Conservation (phyloP, 768 basidiomycete genomes). For the Scleroderma bovista region DNA sequence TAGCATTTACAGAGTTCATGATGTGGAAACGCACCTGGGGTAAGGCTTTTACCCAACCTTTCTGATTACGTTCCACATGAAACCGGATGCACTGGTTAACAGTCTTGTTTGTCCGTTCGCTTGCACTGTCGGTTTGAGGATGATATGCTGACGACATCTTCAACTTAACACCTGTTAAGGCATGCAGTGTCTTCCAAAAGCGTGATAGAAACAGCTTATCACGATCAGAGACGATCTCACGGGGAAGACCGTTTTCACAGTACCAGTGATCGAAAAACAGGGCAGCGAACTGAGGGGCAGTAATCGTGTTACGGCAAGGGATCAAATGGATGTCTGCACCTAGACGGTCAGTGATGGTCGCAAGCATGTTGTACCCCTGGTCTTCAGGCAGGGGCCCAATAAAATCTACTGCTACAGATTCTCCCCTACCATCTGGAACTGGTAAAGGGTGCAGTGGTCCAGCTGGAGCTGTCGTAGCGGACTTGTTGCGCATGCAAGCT, state of each 20-base stretch:
- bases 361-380: constrained; percentile 23
- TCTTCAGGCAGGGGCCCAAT: constrained; percentile 31
- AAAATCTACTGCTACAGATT: constrained; percentile 26
- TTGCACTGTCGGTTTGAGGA: constrained; percentile 32
- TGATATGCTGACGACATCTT: constrained; percentile 33
- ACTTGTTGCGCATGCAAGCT: constrained; percentile 25
- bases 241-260: constrained; percentile 29
- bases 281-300: constrained; percentile 11
- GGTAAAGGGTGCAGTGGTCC: constrained; percentile 16
- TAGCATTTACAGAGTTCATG: constrained; percentile 29
- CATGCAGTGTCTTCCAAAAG: constrained; percentile 25
- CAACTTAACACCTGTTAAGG: constrained; percentile 21
- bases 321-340: constrained; percentile 17
- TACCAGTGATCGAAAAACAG: constrained; percentile 26
- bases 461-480: constrained; percentile 5
- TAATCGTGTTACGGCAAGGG: constrained; percentile 4
- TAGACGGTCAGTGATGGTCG: constrained; percentile 20
- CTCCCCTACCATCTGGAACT: constrained; percentile 12
- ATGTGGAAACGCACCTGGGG: constrained; percentile 27
- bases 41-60: constrained; percentile 25
- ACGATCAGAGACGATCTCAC: constrained; percentile 26
- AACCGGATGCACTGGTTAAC: constrained; percentile 23
- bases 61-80: constrained; percentile 19
- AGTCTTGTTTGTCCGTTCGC: constrained; percentile 31
- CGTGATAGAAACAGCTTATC: constrained; percentile 28